phyloP scores from a whole-genome alignment of 805 yeast species.

The Kuraishia piskuri region DNA sequence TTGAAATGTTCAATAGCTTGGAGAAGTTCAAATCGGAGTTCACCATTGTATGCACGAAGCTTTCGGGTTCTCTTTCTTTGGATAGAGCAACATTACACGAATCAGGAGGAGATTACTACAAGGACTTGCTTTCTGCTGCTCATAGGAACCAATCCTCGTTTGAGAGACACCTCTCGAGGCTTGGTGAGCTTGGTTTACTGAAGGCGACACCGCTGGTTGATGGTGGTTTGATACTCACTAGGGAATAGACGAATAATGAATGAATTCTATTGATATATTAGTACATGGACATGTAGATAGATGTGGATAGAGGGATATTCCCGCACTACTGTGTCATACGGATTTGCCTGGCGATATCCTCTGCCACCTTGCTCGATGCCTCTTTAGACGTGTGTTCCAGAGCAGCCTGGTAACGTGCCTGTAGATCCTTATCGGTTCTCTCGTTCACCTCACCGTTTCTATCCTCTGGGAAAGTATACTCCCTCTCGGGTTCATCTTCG shows the following conservation, averaged over 20 bases:
- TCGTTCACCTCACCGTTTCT: conserved; percentile 52
- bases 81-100: neutral
- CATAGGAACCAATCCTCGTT: neutral
- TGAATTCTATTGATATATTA: neutral
- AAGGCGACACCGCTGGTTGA: neutral
- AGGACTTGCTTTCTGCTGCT: neutral
- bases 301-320: conserved; percentile 4
- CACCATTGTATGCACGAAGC: conserved; percentile 14
- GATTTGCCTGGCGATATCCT: conserved; percentile 61
- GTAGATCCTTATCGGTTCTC: conserved; percentile 40
- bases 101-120: neutral
- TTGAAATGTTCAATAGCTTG: conserved; percentile 7
- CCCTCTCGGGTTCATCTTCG: conserved; percentile 40
- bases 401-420: conserved; percentile 66
- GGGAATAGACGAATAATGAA: neutral
- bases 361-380: conserved; percentile 61
- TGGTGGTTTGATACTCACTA: neutral
- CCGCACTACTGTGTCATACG: conserved; percentile 12
- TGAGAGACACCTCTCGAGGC: neutral
- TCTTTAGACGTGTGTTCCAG: conserved; percentile 53
- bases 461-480: conserved; percentile 61
- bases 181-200: neutral
- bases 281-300: neutral
- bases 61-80: conserved; percentile 14
- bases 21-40: conserved; percentile 6